A percentile compares a stretch with the other conserved stretches of the same genome.
phyloP scores from a whole-genome alignment of 768 basidiomycete species.

The Psilocybe cubensis region DNA sequence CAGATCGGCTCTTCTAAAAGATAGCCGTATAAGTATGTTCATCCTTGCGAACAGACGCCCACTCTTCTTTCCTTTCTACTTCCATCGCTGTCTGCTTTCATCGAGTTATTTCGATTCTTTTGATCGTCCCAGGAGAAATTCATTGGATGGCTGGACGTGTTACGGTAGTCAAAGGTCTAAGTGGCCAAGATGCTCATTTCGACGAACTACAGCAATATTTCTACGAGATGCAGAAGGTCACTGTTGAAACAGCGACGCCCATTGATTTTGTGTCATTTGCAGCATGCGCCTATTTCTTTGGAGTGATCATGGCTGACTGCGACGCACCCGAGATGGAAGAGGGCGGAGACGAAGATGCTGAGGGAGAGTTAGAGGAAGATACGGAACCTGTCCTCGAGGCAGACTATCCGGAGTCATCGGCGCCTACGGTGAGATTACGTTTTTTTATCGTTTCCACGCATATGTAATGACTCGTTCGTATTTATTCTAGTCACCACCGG shows the following conservation, averaged over 20 bases:
- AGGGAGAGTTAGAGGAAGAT: slow-evolving; percentile 14
- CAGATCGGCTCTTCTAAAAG: slow-evolving; percentile 18
- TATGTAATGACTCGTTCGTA: neutral
- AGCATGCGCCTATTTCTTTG: slow-evolving; percentile 40
- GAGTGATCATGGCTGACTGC: slow-evolving; percentile 35
- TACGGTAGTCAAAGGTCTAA: slow-evolving; percentile 29
- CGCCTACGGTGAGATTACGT: slow-evolving; percentile 8
- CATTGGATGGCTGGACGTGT: slow-evolving; percentile 3
- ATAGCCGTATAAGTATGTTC: slow-evolving; percentile 16
- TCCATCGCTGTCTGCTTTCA: slow-evolving; percentile 3
- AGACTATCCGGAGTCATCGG: slow-evolving; percentile 8
- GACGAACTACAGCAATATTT: slow-evolving; percentile 38
- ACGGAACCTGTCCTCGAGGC: slow-evolving; percentile 8
- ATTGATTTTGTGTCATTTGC: slow-evolving; percentile 47
- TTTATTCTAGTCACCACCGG: slow-evolving; percentile 12
- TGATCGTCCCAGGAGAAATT: neutral
- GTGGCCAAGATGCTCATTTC: slow-evolving; percentile 41
- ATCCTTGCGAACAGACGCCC: slow-evolving; percentile 24
- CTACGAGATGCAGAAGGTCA: slow-evolving; percentile 43
- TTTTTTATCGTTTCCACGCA: neutral
- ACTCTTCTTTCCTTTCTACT: slow-evolving; percentile 11
- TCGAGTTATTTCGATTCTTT: slow-evolving; percentile 5
- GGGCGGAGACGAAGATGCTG: slow-evolving; percentile 9
- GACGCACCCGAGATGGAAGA: neutral
- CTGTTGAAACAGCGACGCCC: slow-evolving; percentile 41